Conservation (phyloP, 2,329 filamentous ascomycete genomes). For the Talaromyces sp. region DNA sequence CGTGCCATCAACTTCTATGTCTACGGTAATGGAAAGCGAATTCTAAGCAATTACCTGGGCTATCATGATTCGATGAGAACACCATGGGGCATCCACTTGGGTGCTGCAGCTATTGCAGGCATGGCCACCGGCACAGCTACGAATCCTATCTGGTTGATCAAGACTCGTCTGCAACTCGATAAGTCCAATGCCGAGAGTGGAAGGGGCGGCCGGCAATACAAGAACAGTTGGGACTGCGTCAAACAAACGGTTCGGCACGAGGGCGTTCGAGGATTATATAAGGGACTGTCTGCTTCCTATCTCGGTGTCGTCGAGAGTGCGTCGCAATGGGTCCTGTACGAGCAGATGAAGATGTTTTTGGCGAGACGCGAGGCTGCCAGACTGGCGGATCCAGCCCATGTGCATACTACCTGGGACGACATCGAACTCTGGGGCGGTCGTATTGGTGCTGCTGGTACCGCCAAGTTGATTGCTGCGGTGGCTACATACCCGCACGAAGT, state of each 20-base stretch:
- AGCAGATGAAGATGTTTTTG: slow-evolving; percentile 79
- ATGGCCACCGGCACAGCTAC: slow-evolving; percentile 85
- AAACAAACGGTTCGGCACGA: slow-evolving; percentile 76
- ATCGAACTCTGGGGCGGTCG: slow-evolving; percentile 76
- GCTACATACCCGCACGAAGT: slow-evolving; percentile 92
- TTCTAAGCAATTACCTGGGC: slow-evolving; percentile 66
- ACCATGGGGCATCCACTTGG: slow-evolving; percentile 69
- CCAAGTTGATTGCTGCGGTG: slow-evolving; percentile 80
- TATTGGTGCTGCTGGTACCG: slow-evolving; percentile 65
- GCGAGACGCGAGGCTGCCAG: slow-evolving; percentile 57
- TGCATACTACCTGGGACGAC: slow-evolving; percentile 67
- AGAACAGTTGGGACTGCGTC: slow-evolving; percentile 83
- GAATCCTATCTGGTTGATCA: slow-evolving; percentile 95
- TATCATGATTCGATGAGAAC: slow-evolving; percentile 43
- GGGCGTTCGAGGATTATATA: slow-evolving; percentile 77
- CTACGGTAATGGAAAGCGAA: slow-evolving; percentile 84
- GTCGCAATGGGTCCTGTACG: slow-evolving; percentile 90
- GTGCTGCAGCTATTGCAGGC: slow-evolving; percentile 71
- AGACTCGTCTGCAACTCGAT: slow-evolving; percentile 88
- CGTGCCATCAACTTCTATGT: slow-evolving; percentile 90
- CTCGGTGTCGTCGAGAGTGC: slow-evolving; percentile 86
- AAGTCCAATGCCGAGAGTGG: slow-evolving; percentile 66
- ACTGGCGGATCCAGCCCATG: slow-evolving; percentile 54
- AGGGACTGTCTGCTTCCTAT: slow-evolving; percentile 86
- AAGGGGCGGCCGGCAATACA: slow-evolving; percentile 63